These are phyloP conservation scores for Oryza meridionalis DNA, from an alignment of 176 grass and related monocot species.

Conservation along the genomic window DNA sequence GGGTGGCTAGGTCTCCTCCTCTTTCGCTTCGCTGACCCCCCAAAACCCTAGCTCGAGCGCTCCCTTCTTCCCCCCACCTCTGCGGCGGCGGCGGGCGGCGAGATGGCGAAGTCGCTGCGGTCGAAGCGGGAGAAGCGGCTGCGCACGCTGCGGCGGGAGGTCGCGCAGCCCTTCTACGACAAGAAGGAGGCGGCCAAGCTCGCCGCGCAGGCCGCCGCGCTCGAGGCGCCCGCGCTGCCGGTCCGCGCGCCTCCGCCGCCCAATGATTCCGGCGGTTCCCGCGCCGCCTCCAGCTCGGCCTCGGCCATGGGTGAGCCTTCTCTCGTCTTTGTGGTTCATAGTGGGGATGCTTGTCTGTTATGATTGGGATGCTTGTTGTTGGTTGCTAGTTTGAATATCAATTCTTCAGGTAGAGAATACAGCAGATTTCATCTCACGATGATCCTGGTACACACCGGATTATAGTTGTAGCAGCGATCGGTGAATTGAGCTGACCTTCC, in stretches of 20 bases:
- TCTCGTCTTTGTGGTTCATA: not conserved
- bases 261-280: constrained; percentile 43
- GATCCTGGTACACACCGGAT: too few relatives aligned
- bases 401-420: not conserved
- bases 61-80: too few relatives aligned
- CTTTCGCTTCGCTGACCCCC: constrained; percentile 24
- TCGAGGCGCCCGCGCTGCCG: constrained; percentile 66
- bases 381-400: not conserved
- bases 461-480: not conserved
- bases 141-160: constrained; percentile 78
- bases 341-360: too few relatives aligned
- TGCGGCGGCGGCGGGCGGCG: constrained; percentile 38
- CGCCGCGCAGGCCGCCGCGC: constrained; percentile 80
- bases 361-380: not conserved
- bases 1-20: not conserved
- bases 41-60: constrained; percentile 61
- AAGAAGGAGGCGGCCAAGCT: constrained; percentile 91
- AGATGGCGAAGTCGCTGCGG: constrained; percentile 91
- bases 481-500: not conserved
- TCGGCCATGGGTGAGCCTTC: constrained; percentile 50
- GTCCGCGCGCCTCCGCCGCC: constrained; percentile 53
- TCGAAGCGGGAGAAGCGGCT: constrained; percentile 93
- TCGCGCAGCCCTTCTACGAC: constrained; percentile 88
- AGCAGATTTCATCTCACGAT: not conserved
- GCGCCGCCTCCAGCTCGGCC: constrained; percentile 16